Base-by-base conservation (phyloP, 202 grass and related monocot species). In the Zoysia matrella region DNA sequence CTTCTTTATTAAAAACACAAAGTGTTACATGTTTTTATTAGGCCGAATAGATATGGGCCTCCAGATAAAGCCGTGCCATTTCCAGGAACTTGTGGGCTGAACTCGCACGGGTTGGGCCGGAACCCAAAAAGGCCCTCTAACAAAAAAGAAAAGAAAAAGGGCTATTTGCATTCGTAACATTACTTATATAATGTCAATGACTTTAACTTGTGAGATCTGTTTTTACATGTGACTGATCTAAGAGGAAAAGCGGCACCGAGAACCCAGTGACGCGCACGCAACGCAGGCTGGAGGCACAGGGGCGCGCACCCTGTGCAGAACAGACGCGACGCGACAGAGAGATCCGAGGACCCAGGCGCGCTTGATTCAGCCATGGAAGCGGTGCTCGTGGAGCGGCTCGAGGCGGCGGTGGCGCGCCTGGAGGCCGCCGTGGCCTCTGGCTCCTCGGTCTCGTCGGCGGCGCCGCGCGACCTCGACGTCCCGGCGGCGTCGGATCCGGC, bases 371-470 rank as follows among this genome's bases (percentile, higher is more conserved):
- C 16, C 62, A 99, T 99, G 97, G 91, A 99, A 86, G 86, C 86
- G 58, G 85, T 57, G 52, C 74, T 99, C 41, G 74, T 96, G 78
- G 85, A 87, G 83, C 88, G 97, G 83, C 89, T 99, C 7, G 97
- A 99, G 91, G 85, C 87, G 36, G 97, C 91, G 75, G 97, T 99
- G 77, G 83, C 72, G 71, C 91, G 97, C 65, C 82, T 99, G 2
- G 97, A 99, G 89, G 88, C 80, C 8, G 82, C 89, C 61, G 85
- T 76, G 22, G 77, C 92, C 76, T 76, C 81, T 45, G 88, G 73
- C 30, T 75, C 86, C 14, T 76, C 83, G 73, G 16, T 61, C 77
- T 53, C 52, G 3, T 82, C 80, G 71, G 47, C 49, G 41, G 62
- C 81, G 41, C 52, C 88, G 64, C 80, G 85, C 36, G 80, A 84